Evolutionary conservation across 176 grass and related monocot species (phyloP).

Genomic region (Hordeum marinum): DNA sequence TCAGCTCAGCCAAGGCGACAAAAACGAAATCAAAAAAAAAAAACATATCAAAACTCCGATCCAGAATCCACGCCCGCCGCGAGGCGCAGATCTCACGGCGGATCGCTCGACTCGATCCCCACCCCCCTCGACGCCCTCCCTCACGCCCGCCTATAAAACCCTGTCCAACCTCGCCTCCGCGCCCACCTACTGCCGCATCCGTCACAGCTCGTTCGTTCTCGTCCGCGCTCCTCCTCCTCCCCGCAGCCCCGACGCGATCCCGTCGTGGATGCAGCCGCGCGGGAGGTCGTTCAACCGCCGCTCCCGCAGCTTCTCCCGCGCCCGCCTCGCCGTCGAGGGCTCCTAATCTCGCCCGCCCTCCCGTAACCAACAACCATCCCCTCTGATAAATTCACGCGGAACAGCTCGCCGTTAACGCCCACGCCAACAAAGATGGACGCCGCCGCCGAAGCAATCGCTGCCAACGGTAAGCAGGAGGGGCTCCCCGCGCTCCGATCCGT

Average conservation of each 20-base stretch:
- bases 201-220: neutral
- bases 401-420: neutral
- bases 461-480: slow-evolving; percentile 41
- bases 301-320: slow-evolving; percentile 91
- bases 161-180: neutral
- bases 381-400: neutral
- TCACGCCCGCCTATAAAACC: slow-evolving; percentile 24
- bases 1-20: neutral
- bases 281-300: slow-evolving; percentile 60
- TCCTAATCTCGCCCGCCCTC: slow-evolving; percentile 26
- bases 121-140: too few species aligned
- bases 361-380: neutral
- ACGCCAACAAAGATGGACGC: slow-evolving; percentile 32
- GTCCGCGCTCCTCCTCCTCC: neutral
- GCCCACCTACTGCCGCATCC: neutral
- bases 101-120: neutral
- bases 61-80: neutral
- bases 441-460: slow-evolving; percentile 10
- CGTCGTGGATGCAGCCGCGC: slow-evolving; percentile 69
- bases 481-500: neutral
- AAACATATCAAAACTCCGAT: neutral
- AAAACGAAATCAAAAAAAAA: neutral
- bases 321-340: slow-evolving; percentile 84
- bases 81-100: slow-evolving; percentile 29
- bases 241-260: neutral